Evolutionary conservation across 1,139 yeast genomes (phyloP).

Genomic region (Magnusiomyces starmeri): DNA sequence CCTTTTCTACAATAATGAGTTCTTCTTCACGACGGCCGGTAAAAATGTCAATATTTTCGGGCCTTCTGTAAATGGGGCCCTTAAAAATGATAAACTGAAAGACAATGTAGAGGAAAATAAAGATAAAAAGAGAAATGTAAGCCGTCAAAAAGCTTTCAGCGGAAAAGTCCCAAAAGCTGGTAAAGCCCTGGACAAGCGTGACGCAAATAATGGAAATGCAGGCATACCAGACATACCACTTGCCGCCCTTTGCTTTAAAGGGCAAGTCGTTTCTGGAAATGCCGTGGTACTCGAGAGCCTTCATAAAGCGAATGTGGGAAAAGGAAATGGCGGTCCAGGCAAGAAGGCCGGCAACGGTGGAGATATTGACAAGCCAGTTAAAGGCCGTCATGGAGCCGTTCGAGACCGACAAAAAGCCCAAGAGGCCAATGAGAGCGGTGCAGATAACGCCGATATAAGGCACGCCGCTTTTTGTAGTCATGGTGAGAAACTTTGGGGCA

Average conservation of each 20-base stretch:
- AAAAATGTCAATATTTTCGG: conserved; percentile 67
- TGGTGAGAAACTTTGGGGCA: conserved; percentile 43
- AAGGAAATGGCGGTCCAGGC: conserved; percentile 51
- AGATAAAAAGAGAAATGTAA: conserved; percentile 57
- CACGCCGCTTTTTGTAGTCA: conserved; percentile 40
- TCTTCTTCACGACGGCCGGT: conserved; percentile 63
- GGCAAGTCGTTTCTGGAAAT: conserved; percentile 20
- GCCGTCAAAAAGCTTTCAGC: conserved; percentile 56
- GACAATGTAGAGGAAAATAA: conserved; percentile 46
- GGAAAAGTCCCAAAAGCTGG: conserved; percentile 54
- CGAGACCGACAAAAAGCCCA: conserved; percentile 62
- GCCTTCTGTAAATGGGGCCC: conserved; percentile 19
- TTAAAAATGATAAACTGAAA: conserved; percentile 39
- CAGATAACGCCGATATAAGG: conserved; percentile 42
- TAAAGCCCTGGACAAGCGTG: conserved; percentile 62
- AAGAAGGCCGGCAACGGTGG: conserved; percentile 52
- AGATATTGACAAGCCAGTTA: conserved; percentile 60
- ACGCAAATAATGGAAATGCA: conserved; percentile 47
- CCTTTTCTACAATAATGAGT: conserved; percentile 26
- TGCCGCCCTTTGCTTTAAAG: conserved; percentile 42
- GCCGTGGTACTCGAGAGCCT: conserved; percentile 49
- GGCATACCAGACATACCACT: conserved; percentile 58
- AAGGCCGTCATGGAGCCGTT: conserved; percentile 55
- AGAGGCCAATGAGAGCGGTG: conserved; percentile 54
- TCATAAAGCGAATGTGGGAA: conserved; percentile 43